Conservation (phyloP, 148 eudicot species). For the Vaccinium darrowii region DNA sequence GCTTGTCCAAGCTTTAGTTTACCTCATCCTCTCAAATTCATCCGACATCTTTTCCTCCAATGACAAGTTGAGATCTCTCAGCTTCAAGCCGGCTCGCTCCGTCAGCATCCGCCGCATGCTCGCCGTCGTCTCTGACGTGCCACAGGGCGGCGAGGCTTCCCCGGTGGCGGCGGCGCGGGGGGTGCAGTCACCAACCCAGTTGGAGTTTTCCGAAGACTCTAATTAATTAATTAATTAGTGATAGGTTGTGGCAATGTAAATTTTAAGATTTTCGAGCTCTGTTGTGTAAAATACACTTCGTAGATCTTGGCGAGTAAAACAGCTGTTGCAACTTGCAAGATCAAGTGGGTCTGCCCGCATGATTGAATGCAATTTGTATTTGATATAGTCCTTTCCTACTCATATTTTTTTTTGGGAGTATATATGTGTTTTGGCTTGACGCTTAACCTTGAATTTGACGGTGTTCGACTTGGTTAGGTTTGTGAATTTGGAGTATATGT, state of each 20-base stretch:
- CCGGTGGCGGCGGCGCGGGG: neutral
- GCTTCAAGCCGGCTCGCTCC: constrained; percentile 40
- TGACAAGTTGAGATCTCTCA: constrained; percentile 38
- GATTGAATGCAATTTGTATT: too few species aligned
- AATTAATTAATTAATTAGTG: too few species aligned
- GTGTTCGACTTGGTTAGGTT: too few species aligned
- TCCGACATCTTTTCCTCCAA: constrained; percentile 46
- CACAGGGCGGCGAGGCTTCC: constrained; percentile 13
- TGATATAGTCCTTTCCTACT: too few species aligned
- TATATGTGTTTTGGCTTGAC: too few species aligned
- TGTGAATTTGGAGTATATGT: too few species aligned
- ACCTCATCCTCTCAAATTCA: constrained; percentile 53
- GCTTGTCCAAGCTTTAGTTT: constrained; percentile 55
- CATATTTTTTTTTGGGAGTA: too few species aligned
- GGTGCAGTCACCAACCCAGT: neutral
- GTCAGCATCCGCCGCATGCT: constrained; percentile 32
- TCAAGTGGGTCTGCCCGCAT: too few species aligned
- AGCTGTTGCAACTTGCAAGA: too few species aligned
- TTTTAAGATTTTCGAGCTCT: neutral
- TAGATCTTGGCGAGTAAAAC: too few species aligned
- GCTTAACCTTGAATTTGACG: too few species aligned
- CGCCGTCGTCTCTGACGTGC: constrained; percentile 38
- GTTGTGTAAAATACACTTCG: too few species aligned
- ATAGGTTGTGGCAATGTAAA: neutral
- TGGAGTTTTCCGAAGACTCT: neutral